A percentile compares a stretch with the other conserved stretches of the same genome.
phyloP scores from a whole-genome alignment of 2,329 filamentous ascomycete genomes.

The Chaetomium globosum region DNA sequence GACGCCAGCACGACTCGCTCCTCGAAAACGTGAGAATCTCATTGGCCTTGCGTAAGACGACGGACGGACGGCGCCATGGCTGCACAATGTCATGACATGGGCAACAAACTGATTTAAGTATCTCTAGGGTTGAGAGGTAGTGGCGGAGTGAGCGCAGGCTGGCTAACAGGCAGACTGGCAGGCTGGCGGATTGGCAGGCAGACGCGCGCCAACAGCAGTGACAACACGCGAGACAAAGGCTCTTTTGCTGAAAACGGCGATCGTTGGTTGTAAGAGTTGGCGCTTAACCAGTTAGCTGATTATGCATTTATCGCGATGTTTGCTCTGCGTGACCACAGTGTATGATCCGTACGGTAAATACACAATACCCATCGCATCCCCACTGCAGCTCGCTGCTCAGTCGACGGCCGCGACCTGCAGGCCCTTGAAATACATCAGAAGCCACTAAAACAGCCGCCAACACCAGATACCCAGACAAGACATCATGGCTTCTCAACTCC shows the following conservation, averaged over 20 bases:
- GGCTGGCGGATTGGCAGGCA: too few relatives aligned
- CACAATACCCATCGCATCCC: neutral
- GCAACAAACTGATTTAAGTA: neutral
- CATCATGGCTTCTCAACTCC: conserved; percentile 71
- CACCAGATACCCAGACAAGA: conserved; percentile 5
- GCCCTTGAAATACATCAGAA: conserved; percentile 14
- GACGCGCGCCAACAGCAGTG: too few relatives aligned
- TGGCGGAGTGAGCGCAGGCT: conserved; percentile 20
- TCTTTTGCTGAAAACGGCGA: neutral
- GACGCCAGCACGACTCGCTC: neutral
- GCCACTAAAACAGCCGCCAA: conserved; percentile 12
- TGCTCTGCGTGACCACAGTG: neutral
- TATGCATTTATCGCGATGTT: conserved; percentile 22
- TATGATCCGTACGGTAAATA: conserved; percentile 19
- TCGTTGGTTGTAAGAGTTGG: neutral
- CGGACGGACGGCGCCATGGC: conserved; percentile 33
- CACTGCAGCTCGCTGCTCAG: conserved; percentile 4
- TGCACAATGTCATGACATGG: conserved; percentile 30
- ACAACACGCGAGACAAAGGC: too few relatives aligned
- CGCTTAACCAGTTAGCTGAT: neutral
- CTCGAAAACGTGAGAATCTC: conserved; percentile 5
- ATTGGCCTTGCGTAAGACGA: conserved; percentile 15
- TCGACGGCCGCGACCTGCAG: neutral
- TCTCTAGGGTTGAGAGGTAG: neutral
- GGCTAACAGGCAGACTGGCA: too few relatives aligned